Percentiles rank a stretch among this genome's conserved stretches.
These are phyloP conservation scores for Pugionium dolabratum DNA, from an alignment of 345 rosid genomes.

Conservation along the genomic window DNA sequence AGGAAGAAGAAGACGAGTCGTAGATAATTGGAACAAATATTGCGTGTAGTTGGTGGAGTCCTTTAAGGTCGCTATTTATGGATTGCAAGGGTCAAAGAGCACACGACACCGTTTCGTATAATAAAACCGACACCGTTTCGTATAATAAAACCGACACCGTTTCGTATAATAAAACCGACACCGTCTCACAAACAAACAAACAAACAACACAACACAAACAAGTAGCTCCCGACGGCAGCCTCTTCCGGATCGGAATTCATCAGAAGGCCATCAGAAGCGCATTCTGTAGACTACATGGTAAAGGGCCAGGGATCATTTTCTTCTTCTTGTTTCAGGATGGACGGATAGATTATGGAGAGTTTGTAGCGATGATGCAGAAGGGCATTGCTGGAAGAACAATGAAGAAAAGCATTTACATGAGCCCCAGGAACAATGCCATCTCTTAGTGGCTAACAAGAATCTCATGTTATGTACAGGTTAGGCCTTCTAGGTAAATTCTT, in stretches of 20 bases:
- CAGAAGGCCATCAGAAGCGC: no score
- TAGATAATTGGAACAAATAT: constrained; percentile 15
- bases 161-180: background rate
- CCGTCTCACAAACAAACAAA: no score
- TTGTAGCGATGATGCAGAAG: constrained; percentile 99
- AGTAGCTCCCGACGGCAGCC: constrained; percentile 7
- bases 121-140: background rate
- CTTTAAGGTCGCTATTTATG: background rate
- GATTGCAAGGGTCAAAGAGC: background rate
- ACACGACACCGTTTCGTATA: background rate
- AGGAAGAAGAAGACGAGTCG: background rate
- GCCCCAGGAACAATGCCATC: constrained; percentile 40
- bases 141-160: constrained; percentile 7
- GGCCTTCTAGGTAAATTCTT: background rate
- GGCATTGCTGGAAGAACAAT: constrained; percentile 91
- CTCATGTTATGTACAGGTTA: constrained; percentile 35
- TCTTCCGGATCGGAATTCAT: background rate
- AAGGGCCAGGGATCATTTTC: no score
- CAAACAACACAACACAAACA: background rate
- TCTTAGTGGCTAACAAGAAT: constrained; percentile 22
- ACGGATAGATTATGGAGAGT: constrained; percentile 92
- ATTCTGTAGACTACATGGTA: no score
- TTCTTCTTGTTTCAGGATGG: constrained; percentile 68
- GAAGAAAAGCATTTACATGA: constrained; percentile 90
- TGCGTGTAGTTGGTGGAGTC: constrained; percentile 24